A percentile compares a stretch with the other conserved stretches of the same genome.
These are phyloP conservation scores for Schizophyllum amplum DNA, from an alignment of 1,284 basidiomycete species.

Conservation along the genomic window DNA sequence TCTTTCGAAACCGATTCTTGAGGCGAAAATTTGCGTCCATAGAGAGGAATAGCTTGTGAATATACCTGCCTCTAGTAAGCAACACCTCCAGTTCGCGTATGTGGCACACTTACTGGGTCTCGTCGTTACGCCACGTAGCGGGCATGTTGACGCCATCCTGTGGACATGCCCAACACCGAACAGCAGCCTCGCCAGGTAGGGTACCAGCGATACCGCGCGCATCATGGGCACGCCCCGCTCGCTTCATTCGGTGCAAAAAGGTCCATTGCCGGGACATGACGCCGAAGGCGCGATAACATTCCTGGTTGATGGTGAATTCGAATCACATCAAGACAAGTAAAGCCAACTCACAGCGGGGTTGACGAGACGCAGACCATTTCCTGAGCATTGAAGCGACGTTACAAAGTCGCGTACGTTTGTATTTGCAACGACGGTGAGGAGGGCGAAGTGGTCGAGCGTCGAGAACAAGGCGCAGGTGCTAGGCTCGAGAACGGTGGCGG, in stretches of 20 bases:
- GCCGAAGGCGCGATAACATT: slow-evolving; percentile 3
- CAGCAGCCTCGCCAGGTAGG: background rate
- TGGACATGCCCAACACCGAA: slow-evolving; percentile 7
- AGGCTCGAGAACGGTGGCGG: slow-evolving; percentile 6
- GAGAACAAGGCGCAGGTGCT: slow-evolving; percentile 9
- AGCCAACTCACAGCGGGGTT: background rate
- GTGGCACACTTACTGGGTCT: slow-evolving; percentile 3
- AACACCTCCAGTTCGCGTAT: background rate
- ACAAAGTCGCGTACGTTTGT: slow-evolving; percentile 2
- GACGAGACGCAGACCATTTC: background rate
- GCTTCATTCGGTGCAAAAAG: slow-evolving; percentile 6
- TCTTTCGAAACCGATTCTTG: slow-evolving; percentile 18
- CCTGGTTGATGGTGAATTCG: background rate
- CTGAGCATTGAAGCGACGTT: background rate
- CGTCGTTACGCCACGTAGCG: slow-evolving; percentile 1
- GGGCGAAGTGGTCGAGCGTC: slow-evolving; percentile 5
- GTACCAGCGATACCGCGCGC: background rate
- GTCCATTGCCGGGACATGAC: slow-evolving; percentile 4
- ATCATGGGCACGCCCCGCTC: slow-evolving; percentile 6
- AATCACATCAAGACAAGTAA: background rate
- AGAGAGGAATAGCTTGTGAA: slow-evolving; percentile 18
- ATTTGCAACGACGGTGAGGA: slow-evolving; percentile 6
- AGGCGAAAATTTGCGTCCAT: slow-evolving; percentile 23
- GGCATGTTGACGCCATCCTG: slow-evolving; percentile 6
- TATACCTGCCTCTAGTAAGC: slow-evolving; percentile 14